Evolutionary conservation across 2,329 filamentous ascomycete species (phyloP), one percentile per base, ranked within the genome.

Genomic region (Aspergillus sp.): DNA sequence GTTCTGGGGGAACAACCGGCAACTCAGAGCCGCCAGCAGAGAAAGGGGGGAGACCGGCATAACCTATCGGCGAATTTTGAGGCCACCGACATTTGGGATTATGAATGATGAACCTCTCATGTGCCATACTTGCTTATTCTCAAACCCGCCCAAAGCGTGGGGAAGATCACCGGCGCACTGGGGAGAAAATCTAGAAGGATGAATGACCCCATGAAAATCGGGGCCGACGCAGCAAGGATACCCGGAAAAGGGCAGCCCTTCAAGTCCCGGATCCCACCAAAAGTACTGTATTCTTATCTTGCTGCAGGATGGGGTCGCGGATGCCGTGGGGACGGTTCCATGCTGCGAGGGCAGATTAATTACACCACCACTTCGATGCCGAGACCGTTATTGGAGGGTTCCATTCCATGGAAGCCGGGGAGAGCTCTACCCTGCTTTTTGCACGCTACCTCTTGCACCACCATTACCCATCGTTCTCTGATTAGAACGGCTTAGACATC

Each of bases 351-450:
- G 38, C 47, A 51, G 57, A 64, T 62, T 58, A 64, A 64, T 62
- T 58, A 64, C 63, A 64, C 62, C 62, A 62, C 55, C 62, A 64
- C 56, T 65, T 39, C 23, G 59, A 60, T 64, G 62, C 62, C 62
- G 62, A 64, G 64, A 48, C 50, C 25, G 56, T 52, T 17, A 66
- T 66, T 66, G 62, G 64, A 61, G 60, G 56, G 32, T 50, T 10
- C 39, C 45, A 58, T 64, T 57, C 61, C 57, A 41, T 58, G 52
- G 55, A 41, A 25, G n/a, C 39, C 60, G 51, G 60, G 60, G 56
- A 43, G 38, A 61, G 50, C 49, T 50, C 28, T 17, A 21, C 53
- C 41, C 41, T 13, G 41, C 38, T 43, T 21, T 21, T 25, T 13
- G 21, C 21, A 12, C 32, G n/a, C 21, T 19, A n/a, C 10, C 52